Evolutionary conservation across 164 flowering plant genomes (phyloP).

Genomic region (Berberis vulgaris): DNA sequence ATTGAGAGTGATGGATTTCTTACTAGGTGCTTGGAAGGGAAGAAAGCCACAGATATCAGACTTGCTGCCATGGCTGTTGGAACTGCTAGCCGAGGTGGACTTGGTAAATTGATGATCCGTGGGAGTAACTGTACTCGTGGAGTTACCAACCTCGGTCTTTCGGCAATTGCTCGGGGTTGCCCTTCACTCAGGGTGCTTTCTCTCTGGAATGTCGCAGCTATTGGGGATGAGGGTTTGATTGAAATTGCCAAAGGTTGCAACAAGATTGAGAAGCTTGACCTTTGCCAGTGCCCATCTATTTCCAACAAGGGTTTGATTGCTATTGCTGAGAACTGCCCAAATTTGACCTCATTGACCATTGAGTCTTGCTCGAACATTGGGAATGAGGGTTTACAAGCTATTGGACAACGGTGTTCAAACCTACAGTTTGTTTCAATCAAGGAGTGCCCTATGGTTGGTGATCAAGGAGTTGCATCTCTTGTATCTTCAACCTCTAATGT

Average conservation of each 20-base stretch:
- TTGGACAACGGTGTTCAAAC: constrained; percentile 52
- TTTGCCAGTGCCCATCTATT: constrained; percentile 50
- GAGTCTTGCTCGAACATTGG: constrained; percentile 67
- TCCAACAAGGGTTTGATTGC: constrained; percentile 59
- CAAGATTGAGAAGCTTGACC: constrained; percentile 64
- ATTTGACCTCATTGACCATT: constrained; percentile 38
- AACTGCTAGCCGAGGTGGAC: constrained; percentile 57
- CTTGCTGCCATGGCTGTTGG: constrained; percentile 84
- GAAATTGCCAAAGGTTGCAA: constrained; percentile 66
- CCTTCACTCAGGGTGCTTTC: constrained; percentile 63
- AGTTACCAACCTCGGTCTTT: constrained; percentile 58
- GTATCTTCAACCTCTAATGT: constrained; percentile 40
- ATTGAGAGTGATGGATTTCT: constrained; percentile 45
- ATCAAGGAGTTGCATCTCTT: constrained; percentile 63
- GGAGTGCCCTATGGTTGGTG: constrained; percentile 67
- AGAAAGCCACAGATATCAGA: constrained; percentile 79
- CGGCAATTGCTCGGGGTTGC: constrained; percentile 66
- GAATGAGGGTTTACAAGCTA: constrained; percentile 51
- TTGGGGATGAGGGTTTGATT: constrained; percentile 53
- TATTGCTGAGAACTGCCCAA: constrained; percentile 60
- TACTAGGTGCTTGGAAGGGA: constrained; percentile 65
- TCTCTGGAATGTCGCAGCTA: constrained; percentile 47
- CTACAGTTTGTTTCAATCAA: constrained; percentile 48
- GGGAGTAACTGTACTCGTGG: constrained; percentile 43
- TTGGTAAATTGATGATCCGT: constrained; percentile 63